These are phyloP conservation scores for Hyaloscypha variabilis DNA, from an alignment of 495 filamentous ascomycete species.

Conservation along the genomic window DNA sequence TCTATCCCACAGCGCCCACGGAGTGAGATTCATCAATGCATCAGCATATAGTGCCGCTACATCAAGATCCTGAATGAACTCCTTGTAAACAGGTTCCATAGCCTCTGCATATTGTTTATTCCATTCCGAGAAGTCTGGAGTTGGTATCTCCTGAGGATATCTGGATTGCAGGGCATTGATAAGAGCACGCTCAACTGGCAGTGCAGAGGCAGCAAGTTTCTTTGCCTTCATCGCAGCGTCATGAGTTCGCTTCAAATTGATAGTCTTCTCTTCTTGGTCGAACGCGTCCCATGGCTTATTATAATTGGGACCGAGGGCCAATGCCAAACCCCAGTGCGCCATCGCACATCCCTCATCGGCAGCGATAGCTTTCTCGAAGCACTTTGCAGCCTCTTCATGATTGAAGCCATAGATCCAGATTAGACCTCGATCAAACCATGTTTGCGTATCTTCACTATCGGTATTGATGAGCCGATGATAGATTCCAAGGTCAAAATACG, in stretches of 20 bases:
- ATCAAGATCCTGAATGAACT: conserved; percentile 60
- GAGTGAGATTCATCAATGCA: conserved; percentile 68
- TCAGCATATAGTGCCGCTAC: conserved; percentile 65
- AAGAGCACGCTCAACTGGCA: conserved; percentile 56
- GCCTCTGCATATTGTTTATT: conserved; percentile 61
- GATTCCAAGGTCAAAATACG: conserved; percentile 61
- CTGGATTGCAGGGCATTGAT: conserved; percentile 57
- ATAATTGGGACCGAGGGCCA: conserved; percentile 69
- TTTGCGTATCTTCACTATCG: conserved; percentile 44
- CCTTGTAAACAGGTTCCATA: conserved; percentile 58
- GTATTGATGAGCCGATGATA: conserved; percentile 52
- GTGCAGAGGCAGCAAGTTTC: conserved; percentile 33
- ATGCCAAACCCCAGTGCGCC: conserved; percentile 71
- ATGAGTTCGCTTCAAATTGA: conserved; percentile 47
- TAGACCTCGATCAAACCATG: conserved; percentile 65
- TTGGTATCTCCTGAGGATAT: conserved; percentile 49
- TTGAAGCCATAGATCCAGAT: conserved; percentile 70
- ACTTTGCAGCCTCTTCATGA: conserved; percentile 60
- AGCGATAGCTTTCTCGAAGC: conserved; percentile 60
- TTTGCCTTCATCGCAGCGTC: conserved; percentile 45
- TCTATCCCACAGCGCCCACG: conserved; percentile 69
- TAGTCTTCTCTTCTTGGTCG: conserved; percentile 56
- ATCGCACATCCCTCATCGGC: conserved; percentile 58
- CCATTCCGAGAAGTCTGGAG: conserved; percentile 50
- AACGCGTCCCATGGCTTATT: conserved; percentile 74